A percentile compares a stretch with the other conserved stretches of the same genome.
Evolutionary conservation across 805 yeast species (phyloP).

Genomic region (Starmerella ratchasimensis): DNA sequence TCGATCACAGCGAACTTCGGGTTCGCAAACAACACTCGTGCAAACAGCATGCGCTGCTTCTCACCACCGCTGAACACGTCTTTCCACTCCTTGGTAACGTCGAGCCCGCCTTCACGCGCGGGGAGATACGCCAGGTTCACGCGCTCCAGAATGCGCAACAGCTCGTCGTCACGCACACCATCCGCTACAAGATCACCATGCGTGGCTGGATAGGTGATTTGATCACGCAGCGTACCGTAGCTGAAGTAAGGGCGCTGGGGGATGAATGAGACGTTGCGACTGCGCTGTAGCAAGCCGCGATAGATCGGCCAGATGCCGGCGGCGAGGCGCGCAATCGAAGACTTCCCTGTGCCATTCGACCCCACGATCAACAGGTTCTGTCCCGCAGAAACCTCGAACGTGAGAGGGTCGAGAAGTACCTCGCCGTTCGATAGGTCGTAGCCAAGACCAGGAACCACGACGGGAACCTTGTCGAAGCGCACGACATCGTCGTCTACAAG

Average conservation of each 20-base stretch:
- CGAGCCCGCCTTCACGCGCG: constrained; percentile 44
- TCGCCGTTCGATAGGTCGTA: constrained; percentile 31
- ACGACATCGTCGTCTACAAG: constrained; percentile 64
- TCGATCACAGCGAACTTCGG: constrained; percentile 76
- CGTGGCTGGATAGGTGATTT: constrained; percentile 73
- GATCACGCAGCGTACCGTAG: constrained; percentile 75
- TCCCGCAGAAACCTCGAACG: constrained; percentile 46
- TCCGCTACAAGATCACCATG: constrained; percentile 60
- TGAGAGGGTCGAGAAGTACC: constrained; percentile 47
- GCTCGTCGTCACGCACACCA: constrained; percentile 57
- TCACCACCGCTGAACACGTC: constrained; percentile 95
- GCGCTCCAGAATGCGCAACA: constrained; percentile 52
- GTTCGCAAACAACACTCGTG: constrained; percentile 63
- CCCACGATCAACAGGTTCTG: constrained; percentile 72
- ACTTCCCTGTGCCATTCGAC: constrained; percentile 80
- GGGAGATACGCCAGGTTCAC: constrained; percentile 72
- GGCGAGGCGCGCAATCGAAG: constrained; percentile 67
- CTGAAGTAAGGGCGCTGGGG: constrained; percentile 81
- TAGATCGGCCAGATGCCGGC: constrained; percentile 90
- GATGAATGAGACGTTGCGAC: constrained; percentile 48
- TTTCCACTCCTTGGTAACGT: constrained; percentile 55
- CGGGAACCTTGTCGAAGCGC: constrained; percentile 68
- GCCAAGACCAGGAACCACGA: constrained; percentile 50
- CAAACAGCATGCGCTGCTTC: constrained; percentile 79
- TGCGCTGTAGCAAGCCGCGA: constrained; percentile 67